Percentiles rank a stretch among this genome's conserved stretches.
phyloP scores from a whole-genome alignment of 306 rosid genomes.

The Fragaria vesca region DNA sequence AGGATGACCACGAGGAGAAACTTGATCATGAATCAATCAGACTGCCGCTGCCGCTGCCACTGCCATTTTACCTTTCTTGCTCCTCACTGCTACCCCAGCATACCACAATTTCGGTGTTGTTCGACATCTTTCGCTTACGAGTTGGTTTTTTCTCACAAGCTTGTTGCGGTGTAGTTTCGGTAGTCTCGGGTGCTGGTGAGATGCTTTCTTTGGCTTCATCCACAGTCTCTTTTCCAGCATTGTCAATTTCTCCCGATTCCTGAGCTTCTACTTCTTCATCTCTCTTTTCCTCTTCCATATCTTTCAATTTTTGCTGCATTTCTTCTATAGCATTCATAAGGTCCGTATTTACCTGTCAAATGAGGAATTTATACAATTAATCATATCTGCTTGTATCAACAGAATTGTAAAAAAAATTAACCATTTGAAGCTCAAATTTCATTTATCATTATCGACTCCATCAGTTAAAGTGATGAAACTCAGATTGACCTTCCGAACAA shows the following conservation, averaged over 20 bases:
- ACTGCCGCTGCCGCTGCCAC: neutral
- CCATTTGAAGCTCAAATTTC: neutral
- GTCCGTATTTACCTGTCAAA: slow-evolving; percentile 64
- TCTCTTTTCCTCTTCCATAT: slow-evolving; percentile 8
- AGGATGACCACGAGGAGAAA: neutral
- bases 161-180: neutral
- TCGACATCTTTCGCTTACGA: neutral
- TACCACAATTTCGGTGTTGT: neutral
- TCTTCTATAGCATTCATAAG: slow-evolving; percentile 49
- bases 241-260: neutral
- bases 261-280: slow-evolving; percentile 4
- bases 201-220: neutral
- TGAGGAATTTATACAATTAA: neutral
- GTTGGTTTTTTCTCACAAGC: neutral
- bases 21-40: neutral
- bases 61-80: slow-evolving; percentile 12
- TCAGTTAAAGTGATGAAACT: neutral
- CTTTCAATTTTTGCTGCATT: slow-evolving; percentile 25
- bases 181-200: neutral
- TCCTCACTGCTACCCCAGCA: neutral
- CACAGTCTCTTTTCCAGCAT: neutral
- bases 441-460: neutral
- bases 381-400: neutral
- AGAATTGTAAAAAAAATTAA: neutral
- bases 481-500: neutral